Evolutionary conservation across 805 yeast genomes (phyloP).

Genomic region (Yueomyces sinensis): DNA sequence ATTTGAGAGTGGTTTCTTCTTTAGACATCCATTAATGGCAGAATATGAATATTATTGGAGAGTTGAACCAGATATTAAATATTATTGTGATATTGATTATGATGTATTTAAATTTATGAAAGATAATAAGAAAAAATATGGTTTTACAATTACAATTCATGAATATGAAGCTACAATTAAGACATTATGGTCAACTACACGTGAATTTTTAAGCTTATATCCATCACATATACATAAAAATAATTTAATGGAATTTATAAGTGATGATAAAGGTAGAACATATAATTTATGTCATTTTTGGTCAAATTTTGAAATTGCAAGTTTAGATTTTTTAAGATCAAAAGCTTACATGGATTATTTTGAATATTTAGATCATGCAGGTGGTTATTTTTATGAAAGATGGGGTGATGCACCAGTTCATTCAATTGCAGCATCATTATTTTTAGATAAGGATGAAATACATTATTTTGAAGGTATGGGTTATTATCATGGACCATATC

Average conservation of each 20-base stretch:
- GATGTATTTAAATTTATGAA: slow-evolving; percentile 75
- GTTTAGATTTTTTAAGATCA: slow-evolving; percentile 60
- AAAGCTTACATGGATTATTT: slow-evolving; percentile 61
- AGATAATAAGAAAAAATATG: slow-evolving; percentile 61
- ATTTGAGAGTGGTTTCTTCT: slow-evolving; percentile 82
- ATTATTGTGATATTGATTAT: slow-evolving; percentile 71
- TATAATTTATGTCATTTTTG: slow-evolving; percentile 83
- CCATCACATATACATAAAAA: slow-evolving; percentile 47
- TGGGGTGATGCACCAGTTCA: slow-evolving; percentile 96
- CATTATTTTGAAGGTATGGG: slow-evolving; percentile 82
- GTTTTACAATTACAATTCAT: slow-evolving; percentile 66
- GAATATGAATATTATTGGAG: slow-evolving; percentile 92
- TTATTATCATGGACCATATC: slow-evolving; percentile 71
- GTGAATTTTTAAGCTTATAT: slow-evolving; percentile 41
- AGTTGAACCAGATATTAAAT: slow-evolving; percentile 76
- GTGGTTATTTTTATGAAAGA: slow-evolving; percentile 88
- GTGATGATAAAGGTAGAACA: slow-evolving; percentile 55
- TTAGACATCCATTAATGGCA: slow-evolving; percentile 57
- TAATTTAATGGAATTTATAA: slow-evolving; percentile 57
- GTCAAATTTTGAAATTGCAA: slow-evolving; percentile 81
- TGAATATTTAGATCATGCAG: slow-evolving; percentile 59
- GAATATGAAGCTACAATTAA: slow-evolving; percentile 63
- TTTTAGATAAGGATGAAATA: slow-evolving; percentile 53
- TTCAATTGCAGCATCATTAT: slow-evolving; percentile 73
- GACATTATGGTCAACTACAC: slow-evolving; percentile 65